Evolutionary conservation across 169 alveolate genomes (phyloP).

Genomic region (Pseudocohnilembus persalinus): DNA sequence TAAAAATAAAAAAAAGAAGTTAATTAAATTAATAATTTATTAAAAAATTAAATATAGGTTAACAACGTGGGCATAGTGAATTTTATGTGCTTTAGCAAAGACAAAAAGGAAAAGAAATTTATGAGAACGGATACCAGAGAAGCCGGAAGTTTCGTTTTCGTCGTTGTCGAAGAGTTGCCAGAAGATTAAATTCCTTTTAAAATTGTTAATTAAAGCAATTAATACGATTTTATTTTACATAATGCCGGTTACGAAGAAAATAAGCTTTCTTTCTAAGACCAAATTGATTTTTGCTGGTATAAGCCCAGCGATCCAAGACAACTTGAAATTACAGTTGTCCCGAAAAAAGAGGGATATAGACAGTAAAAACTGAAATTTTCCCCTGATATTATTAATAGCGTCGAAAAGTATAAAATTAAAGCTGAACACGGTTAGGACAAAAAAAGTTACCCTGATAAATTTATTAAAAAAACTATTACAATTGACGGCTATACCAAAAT

Average conservation of each 20-base stretch:
- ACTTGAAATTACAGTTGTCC: background rate
- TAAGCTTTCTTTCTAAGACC: background rate
- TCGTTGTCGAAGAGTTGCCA: constrained; percentile 3
- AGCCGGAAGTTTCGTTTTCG: constrained; percentile 1
- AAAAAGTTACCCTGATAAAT: background rate
- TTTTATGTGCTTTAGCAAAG: background rate
- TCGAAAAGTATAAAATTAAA: background rate
- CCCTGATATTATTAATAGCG: constrained; percentile 6
- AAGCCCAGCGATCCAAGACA: constrained; percentile 6
- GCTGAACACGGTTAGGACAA: background rate
- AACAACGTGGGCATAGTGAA: too few species aligned
- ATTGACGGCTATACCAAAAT: constrained; percentile 25
- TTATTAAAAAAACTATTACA: background rate
- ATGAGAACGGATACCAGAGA: constrained; percentile 19
- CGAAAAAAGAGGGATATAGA: background rate
- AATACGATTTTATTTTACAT: background rate
- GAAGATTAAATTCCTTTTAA: constrained; percentile 10
- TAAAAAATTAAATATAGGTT: too few species aligned
- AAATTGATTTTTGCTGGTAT: background rate
- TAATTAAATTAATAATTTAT: too few species aligned
- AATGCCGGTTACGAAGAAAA: background rate
- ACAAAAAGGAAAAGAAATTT: constrained; percentile 6
- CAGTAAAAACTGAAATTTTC: background rate
- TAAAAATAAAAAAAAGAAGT: too few species aligned
- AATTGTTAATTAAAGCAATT: background rate